Evolutionary conservation across 148 eudicot species (phyloP), one percentile per base, ranked within the genome.

Genomic region (Persicaria maculosa): DNA sequence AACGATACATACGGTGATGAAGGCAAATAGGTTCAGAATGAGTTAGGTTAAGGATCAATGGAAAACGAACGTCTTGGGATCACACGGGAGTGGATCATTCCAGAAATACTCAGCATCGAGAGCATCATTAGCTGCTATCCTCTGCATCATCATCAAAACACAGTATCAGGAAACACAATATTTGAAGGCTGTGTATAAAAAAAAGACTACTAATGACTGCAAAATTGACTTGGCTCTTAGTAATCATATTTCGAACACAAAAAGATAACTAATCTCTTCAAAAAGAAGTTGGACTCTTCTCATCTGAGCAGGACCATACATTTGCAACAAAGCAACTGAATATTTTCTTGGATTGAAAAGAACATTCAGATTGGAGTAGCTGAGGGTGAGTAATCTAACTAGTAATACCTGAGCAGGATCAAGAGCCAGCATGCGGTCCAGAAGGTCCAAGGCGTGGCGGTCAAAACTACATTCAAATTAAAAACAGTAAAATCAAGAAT

Each of bases 101-200:
- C 95, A 89, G 76, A 93, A 91, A 82, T 91, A 91, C 73, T 91
- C 98, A 6, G 93, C 91, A 88, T 91, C 98, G n/a, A 93, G 95
- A 46, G 97, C 95, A 76, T 91, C 93, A 81, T 87, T 83, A 15
- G 98, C 93, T 44, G 89, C 78, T 75, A 93, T 93, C 83, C 98
- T 93, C 98, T 93, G 75, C 65, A 77, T 47, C 68, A 25, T 62
- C 44, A 62, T 62, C 44, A 19, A 61, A 72, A 44, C 14, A 45
- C 43, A 16, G 17, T 9, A 72, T 47, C 15, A 47, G 58, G 12
- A 55, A 77, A 5, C 50, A 16, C 19, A 68, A 68, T 55, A 12
- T 47, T 14, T 31, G 6, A 57, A 58, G 25, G 40, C 46, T 36
- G 45, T 31, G 55, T 25, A 31, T 8, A 7, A 64, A 44, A 52